phyloP scores from a whole-genome alignment of 352 stramenopile species.

The Globisporangium mamillatum region DNA sequence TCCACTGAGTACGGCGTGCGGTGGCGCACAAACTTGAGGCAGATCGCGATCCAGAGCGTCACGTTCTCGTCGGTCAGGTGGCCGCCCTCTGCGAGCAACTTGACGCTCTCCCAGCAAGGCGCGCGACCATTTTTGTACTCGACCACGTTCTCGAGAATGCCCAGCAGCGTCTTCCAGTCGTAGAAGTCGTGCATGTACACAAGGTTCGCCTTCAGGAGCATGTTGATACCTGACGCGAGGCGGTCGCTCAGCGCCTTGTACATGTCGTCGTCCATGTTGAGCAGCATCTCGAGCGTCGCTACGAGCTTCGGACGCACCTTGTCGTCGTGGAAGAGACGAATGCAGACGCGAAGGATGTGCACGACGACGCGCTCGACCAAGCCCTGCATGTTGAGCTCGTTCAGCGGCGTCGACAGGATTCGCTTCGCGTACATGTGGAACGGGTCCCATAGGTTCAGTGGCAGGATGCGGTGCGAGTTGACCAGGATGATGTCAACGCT shows the following conservation, averaged over 20 bases:
- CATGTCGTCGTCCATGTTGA: conserved; percentile 79
- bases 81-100: conserved; percentile 62
- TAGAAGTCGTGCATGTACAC: conserved; percentile 88
- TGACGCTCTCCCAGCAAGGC: conserved; percentile 76
- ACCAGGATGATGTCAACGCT: conserved; percentile 85
- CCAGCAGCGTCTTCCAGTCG: conserved; percentile 73
- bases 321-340: conserved; percentile 84
- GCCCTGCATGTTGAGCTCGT: conserved; percentile 74
- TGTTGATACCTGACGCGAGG: conserved; percentile 75
- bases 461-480: conserved; percentile 74
- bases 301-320: conserved; percentile 80
- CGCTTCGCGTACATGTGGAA: conserved; percentile 81
- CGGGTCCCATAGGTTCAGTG: conserved; percentile 71
- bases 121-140: conserved; percentile 74
- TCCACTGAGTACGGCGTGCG: conserved; percentile 76
- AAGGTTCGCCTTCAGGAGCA: conserved; percentile 83
- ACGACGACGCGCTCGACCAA: conserved; percentile 84
- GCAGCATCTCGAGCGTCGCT: conserved; percentile 68
- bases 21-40: conserved; percentile 73
- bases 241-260: conserved; percentile 79
- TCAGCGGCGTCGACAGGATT: conserved; percentile 67
- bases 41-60: conserved; percentile 79
- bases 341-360: conserved; percentile 82
- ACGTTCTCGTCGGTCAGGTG: conserved; percentile 80
- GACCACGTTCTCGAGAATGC: conserved; percentile 73